phyloP scores from a whole-genome alignment of 2,329 filamentous ascomycete species.

The Sporothrix brunneoviolacea region DNA sequence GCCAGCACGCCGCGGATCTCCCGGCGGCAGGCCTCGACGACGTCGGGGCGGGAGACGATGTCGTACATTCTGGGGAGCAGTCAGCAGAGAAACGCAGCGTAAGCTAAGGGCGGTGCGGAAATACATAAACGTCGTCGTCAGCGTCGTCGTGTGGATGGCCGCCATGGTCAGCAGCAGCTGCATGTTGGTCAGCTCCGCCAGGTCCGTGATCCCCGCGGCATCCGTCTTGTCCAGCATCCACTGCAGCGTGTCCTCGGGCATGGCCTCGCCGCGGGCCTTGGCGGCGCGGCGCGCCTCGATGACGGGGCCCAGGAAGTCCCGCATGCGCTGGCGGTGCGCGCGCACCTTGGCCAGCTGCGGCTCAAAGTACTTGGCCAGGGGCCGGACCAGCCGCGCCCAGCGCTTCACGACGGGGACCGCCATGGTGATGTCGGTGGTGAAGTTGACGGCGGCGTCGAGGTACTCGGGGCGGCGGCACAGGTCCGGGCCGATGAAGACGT shows the following conservation, averaged over 20 bases:
- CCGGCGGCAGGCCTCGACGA: constrained; percentile 43
- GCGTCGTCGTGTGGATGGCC: constrained; percentile 36
- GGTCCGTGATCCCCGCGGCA: constrained; percentile 26
- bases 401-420: background rate
- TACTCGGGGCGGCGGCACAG: background rate
- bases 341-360: constrained; percentile 8
- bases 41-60: constrained; percentile 42
- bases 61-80: constrained; percentile 36
- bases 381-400: background rate
- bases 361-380: constrained; percentile 5
- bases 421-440: background rate
- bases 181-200: constrained; percentile 33
- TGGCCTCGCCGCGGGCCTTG: constrained; percentile 20
- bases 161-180: constrained; percentile 40
- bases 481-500: constrained; percentile 39
- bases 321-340: constrained; percentile 1
- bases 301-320: background rate
- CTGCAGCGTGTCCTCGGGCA: constrained; percentile 41
- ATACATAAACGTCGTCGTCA: constrained; percentile 24
- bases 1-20: constrained; percentile 38
- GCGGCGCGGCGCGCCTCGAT: constrained; percentile 21
- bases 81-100: too few species aligned
- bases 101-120: background rate
- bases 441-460: background rate
- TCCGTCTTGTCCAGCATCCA: constrained; percentile 36